These are phyloP conservation scores for Dendrobium nobile DNA, from an alignment of 106 monocot species.

Conservation along the genomic window DNA sequence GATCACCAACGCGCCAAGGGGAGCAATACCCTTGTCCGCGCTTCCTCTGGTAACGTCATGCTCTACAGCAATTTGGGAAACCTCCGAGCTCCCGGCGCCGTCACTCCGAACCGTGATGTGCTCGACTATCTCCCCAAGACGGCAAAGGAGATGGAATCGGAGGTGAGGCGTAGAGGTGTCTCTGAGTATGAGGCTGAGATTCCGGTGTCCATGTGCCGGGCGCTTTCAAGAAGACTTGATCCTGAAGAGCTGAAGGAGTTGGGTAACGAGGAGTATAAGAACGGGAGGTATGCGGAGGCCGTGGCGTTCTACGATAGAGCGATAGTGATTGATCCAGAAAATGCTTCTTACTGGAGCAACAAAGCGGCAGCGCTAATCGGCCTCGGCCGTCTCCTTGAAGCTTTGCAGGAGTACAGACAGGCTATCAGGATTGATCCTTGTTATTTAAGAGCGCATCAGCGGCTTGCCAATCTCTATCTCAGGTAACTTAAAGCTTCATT, in stretches of 20 bases:
- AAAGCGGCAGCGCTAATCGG: slow-evolving; percentile 48
- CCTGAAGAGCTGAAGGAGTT: slow-evolving; percentile 56
- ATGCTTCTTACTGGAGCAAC: slow-evolving; percentile 56
- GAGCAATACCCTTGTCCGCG: slow-evolving; percentile 40
- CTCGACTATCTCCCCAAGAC: slow-evolving; percentile 37
- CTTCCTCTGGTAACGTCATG: slow-evolving; percentile 73
- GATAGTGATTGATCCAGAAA: slow-evolving; percentile 27
- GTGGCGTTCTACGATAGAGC: slow-evolving; percentile 43
- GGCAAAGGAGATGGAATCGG: slow-evolving; percentile 15
- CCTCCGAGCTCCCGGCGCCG: slow-evolving; percentile 22
- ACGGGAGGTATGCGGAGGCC: slow-evolving; percentile 43
- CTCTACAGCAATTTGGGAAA: slow-evolving; percentile 65
- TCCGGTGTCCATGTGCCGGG: slow-evolving; percentile 12
- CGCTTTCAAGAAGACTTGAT: slow-evolving; percentile 14
- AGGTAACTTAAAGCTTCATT: slow-evolving; percentile 20
- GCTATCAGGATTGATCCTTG: slow-evolving; percentile 50
- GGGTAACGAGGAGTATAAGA: slow-evolving; percentile 64
- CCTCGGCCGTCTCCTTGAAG: slow-evolving; percentile 45
- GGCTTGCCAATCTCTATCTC: slow-evolving; percentile 42
- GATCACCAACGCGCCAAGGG: slow-evolving; percentile 58
- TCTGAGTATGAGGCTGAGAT: background rate
- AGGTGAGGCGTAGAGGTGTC: background rate
- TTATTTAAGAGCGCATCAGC: slow-evolving; percentile 39
- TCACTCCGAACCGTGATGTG: slow-evolving; percentile 20
- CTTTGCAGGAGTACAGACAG: slow-evolving; percentile 36